These are phyloP conservation scores for Calonectria montana DNA, from an alignment of 2,329 filamentous ascomycete genomes.

Conservation along the genomic window DNA sequence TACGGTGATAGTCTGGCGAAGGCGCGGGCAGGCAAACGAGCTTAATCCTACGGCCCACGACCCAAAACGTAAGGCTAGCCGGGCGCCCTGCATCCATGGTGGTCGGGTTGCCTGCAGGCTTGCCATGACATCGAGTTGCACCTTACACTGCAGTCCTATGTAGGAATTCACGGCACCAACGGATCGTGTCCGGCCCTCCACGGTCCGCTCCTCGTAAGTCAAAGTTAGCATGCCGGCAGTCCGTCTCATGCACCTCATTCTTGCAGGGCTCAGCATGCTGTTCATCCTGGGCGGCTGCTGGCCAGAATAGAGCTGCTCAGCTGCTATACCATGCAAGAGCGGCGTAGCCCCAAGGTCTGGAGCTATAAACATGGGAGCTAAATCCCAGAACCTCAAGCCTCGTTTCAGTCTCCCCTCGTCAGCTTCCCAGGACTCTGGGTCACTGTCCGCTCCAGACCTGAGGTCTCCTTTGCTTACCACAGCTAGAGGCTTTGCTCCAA, in stretches of 20 bases:
- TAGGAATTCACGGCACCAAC: conserved; percentile 29
- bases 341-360: conserved; percentile 26
- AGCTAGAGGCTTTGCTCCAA: conserved; percentile 16
- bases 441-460: neutral
- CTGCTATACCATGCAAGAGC: conserved; percentile 9
- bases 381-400: conserved; percentile 26
- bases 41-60: conserved; percentile 7
- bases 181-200: conserved; percentile 37
- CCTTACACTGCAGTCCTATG: conserved; percentile 4
- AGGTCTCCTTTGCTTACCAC: conserved; percentile 9
- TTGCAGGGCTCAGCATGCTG: neutral
- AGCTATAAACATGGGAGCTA: conserved; percentile 30
- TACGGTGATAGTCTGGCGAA: conserved; percentile 1
- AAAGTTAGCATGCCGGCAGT: conserved; percentile 24
- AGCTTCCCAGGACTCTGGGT: neutral
- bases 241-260: conserved; percentile 28
- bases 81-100: conserved; percentile 5
- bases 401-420: conserved; percentile 21
- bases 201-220: conserved; percentile 38
- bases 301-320: neutral
- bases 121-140: conserved; percentile 8
- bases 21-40: conserved; percentile 10
- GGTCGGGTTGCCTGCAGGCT: neutral
- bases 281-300: neutral
- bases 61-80: conserved; percentile 9